Percentiles rank a stretch among this genome's conserved stretches.
Evolutionary conservation across 768 basidiomycete genomes (phyloP).

Genomic region (Scleroderma citrinum): DNA sequence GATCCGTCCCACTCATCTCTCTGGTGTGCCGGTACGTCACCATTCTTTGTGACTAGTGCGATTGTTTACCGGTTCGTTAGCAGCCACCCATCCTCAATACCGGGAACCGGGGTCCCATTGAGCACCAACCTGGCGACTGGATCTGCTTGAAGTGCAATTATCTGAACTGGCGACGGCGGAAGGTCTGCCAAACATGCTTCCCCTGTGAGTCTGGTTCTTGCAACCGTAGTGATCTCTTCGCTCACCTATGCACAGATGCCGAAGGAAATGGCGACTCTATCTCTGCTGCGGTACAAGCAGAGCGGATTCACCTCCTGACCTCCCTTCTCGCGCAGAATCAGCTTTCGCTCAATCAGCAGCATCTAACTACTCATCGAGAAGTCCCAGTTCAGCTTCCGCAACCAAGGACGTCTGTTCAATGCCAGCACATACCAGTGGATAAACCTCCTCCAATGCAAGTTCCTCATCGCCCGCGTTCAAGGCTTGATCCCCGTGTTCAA

Average conservation of each 20-base stretch:
- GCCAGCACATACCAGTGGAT: conserved; percentile 35
- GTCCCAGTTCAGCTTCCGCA: conserved; percentile 31
- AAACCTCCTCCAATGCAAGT: conserved; percentile 29
- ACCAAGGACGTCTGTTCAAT: conserved; percentile 42
- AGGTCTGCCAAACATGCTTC: conserved; percentile 86
- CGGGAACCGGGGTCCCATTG: conserved; percentile 82
- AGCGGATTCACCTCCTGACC: conserved; percentile 75
- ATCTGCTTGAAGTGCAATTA: conserved; percentile 82
- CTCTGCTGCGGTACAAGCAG: conserved; percentile 77
- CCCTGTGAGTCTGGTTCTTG: conserved; percentile 52
- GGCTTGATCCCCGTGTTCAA: conserved; percentile 41
- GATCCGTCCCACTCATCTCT: conserved; percentile 55
- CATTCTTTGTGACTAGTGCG: background rate
- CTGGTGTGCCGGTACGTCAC: conserved; percentile 47
- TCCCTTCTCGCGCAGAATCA: conserved; percentile 63
- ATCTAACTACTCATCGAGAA: conserved; percentile 12
- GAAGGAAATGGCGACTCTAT: conserved; percentile 88
- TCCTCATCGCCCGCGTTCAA: conserved; percentile 47
- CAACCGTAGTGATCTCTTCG: conserved; percentile 8
- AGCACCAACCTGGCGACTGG: conserved; percentile 82
- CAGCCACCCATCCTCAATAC: conserved; percentile 87
- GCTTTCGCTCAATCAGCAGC: conserved; percentile 18
- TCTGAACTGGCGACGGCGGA: conserved; percentile 80
- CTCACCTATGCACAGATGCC: conserved; percentile 45
- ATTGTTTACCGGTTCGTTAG: conserved; percentile 27